Percentiles rank a stretch among this genome's conserved stretches.
Conservation (phyloP, 2,329 filamentous ascomycete genomes). For the Aspergillus aculeatinus region DNA sequence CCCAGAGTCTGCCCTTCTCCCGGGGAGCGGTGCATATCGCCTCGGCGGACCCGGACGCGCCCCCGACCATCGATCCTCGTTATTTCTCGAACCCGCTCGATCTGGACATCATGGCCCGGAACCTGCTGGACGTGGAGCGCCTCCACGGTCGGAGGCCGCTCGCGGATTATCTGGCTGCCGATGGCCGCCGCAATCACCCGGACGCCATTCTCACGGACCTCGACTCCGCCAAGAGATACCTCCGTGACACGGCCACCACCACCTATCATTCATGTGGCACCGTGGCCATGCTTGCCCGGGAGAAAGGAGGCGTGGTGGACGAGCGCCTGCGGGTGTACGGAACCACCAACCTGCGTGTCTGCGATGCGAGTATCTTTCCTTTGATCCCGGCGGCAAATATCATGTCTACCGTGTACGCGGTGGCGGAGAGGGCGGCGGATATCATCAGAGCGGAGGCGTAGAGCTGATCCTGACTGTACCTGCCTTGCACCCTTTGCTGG, state of each 20-base stretch:
- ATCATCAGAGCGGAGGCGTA: slow-evolving; percentile 4
- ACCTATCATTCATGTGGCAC: slow-evolving; percentile 20
- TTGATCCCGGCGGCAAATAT: slow-evolving; percentile 40
- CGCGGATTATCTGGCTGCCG: slow-evolving; percentile 6
- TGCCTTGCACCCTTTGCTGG: no score
- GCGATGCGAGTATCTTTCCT: slow-evolving; percentile 40
- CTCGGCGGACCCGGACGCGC: background rate
- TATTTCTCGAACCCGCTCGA: slow-evolving; percentile 15
- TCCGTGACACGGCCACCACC: slow-evolving; percentile 7
- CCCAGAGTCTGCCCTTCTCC: background rate
- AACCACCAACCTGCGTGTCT: slow-evolving; percentile 33
- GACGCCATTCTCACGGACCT: slow-evolving; percentile 6
- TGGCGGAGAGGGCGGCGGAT: slow-evolving; percentile 37
- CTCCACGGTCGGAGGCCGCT: background rate
- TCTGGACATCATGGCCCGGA: slow-evolving; percentile 17
- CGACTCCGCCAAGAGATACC: slow-evolving; percentile 12
- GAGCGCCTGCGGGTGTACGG: slow-evolving; percentile 32
- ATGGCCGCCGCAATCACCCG: background rate
- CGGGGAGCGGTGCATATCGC: slow-evolving; percentile 1
- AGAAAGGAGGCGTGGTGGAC: slow-evolving; percentile 34
- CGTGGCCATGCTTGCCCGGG: slow-evolving; percentile 31
- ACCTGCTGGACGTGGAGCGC: slow-evolving; percentile 13
- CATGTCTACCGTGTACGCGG: slow-evolving; percentile 39
- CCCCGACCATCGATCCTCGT: slow-evolving; percentile 3
- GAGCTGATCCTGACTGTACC: no score